Evolutionary conservation across 2,329 filamentous ascomycete species (phyloP), one percentile per base, ranked within the genome.

Genomic region (Pseudogymnoascus sp.): DNA sequence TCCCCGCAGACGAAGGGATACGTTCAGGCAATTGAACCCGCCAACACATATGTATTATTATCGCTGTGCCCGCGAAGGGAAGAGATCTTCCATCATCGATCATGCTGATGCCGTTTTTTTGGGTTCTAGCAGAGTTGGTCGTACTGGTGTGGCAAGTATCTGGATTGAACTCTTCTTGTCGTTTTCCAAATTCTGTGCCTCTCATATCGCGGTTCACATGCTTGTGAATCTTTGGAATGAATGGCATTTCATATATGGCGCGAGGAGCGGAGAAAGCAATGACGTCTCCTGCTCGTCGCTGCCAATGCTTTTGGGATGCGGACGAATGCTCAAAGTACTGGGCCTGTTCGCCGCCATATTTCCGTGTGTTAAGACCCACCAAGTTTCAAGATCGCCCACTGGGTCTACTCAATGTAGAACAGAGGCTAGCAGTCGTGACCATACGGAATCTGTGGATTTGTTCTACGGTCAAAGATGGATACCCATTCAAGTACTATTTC

Each of bases 381-480:
- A 2, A 32, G 43, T 18, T 54, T 54, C 25, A 32, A 32, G 43
- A 54, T 54, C 25, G 25, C 7, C 16, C 28, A n/a, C n/a, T 54
- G 43, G 14, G 18, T 32, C 25, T 54, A 54, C 25, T 54, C 25
- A 32, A 54, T 54, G 43, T 30, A 54, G 43, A 54, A 54, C 43
- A 54, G n/a, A 18, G 43, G 32, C 25, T 18, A 32, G 6, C 8
- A 30, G 16, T 18, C n/a, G 32, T 9, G 43, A 8, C 43, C 43
- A 54, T 32, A 54, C 25, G 25, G 43, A 54, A 12, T n/a, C 43
- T 18, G 25, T 32, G 8, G 25, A 54, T 54, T n/a, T 32, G 25
- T 54, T 54, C 43, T 54, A 54, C 43, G 43, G 43, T 18, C 25
- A 32, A 32, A 32, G n/a, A 54, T 54, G 43, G 43, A 32, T 54